Evolutionary conservation across 2,329 filamentous ascomycete genomes (phyloP).

Genomic region (Aspergillus fijiensis): DNA sequence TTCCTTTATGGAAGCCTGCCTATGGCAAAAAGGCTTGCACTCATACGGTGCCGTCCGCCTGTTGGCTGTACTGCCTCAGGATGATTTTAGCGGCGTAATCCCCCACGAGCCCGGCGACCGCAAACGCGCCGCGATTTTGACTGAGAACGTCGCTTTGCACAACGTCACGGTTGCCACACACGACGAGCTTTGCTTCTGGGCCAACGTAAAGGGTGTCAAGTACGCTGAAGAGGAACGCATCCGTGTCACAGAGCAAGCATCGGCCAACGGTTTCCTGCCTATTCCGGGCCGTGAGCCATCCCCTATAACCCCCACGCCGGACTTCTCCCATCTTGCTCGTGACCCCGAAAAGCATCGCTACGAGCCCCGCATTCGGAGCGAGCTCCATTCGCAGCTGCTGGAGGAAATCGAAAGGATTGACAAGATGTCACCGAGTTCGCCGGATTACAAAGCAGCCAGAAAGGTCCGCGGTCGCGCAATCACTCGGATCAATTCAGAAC

Average conservation of each 20-base stretch:
- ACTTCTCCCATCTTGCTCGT: conserved; percentile 16
- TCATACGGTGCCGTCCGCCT: conserved; percentile 76
- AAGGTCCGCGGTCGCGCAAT: conserved; percentile 16
- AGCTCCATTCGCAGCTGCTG: conserved; percentile 35
- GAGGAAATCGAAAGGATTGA: conserved; percentile 14
- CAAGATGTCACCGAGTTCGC: neutral
- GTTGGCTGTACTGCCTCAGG: conserved; percentile 68
- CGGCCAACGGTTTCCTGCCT: conserved; percentile 28
- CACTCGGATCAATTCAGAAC: conserved; percentile 28
- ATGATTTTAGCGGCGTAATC: conserved; percentile 60
- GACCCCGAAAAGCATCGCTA: conserved; percentile 16
- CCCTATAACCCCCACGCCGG: conserved; percentile 26
- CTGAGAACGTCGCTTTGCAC: conserved; percentile 51
- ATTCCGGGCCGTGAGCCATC: conserved; percentile 31
- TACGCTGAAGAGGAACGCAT: conserved; percentile 24
- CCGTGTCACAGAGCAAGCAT: conserved; percentile 31
- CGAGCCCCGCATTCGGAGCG: conserved; percentile 38
- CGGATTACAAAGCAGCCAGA: conserved; percentile 22
- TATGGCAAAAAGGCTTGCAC: conserved; percentile 64
- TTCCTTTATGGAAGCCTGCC: conserved; percentile 57
- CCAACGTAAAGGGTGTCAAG: conserved; percentile 27
- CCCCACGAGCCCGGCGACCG: conserved; percentile 59
- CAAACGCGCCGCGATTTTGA: conserved; percentile 58
- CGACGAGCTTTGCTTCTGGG: conserved; percentile 31
- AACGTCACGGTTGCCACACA: conserved; percentile 55